These are phyloP conservation scores for Fraxinus nigra DNA, from an alignment of 305 asterid species.

Conservation along the genomic window DNA sequence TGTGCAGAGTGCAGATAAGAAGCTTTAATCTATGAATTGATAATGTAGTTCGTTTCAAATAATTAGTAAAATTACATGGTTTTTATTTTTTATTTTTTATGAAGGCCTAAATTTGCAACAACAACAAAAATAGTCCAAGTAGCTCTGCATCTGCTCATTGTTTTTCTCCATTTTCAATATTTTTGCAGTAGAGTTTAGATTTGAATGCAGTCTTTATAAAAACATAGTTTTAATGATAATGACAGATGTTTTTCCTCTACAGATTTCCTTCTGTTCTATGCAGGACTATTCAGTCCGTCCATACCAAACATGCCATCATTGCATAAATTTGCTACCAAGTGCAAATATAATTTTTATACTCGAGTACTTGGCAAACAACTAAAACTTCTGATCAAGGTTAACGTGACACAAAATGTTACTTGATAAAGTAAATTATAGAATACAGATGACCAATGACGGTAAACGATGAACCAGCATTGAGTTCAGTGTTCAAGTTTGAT, in stretches of 20 bases:
- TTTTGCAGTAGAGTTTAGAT: too few relatives aligned
- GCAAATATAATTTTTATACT: background rate
- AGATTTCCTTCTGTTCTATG: background rate
- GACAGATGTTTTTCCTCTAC: background rate
- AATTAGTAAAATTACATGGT: too few relatives aligned
- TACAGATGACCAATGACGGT: background rate
- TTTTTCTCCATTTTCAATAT: too few relatives aligned
- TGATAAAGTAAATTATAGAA: constrained; percentile 6
- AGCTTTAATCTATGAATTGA: too few relatives aligned
- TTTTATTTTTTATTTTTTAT: too few relatives aligned
- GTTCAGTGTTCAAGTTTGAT: background rate
- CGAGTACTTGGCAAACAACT: background rate
- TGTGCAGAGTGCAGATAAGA: too few relatives aligned
- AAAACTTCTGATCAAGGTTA: background rate
- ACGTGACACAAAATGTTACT: background rate
- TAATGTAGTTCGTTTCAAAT: too few relatives aligned
- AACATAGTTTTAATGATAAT: background rate
- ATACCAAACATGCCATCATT: background rate
- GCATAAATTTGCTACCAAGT: background rate
- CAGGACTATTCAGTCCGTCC: background rate
- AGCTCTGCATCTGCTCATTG: too few relatives aligned
- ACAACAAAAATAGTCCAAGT: too few relatives aligned
- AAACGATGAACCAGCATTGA: background rate
- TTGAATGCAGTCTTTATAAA: background rate
- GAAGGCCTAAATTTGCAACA: too few relatives aligned